Conservation (phyloP, 352 stramenopile species). For the Phytophthora idaei region DNA sequence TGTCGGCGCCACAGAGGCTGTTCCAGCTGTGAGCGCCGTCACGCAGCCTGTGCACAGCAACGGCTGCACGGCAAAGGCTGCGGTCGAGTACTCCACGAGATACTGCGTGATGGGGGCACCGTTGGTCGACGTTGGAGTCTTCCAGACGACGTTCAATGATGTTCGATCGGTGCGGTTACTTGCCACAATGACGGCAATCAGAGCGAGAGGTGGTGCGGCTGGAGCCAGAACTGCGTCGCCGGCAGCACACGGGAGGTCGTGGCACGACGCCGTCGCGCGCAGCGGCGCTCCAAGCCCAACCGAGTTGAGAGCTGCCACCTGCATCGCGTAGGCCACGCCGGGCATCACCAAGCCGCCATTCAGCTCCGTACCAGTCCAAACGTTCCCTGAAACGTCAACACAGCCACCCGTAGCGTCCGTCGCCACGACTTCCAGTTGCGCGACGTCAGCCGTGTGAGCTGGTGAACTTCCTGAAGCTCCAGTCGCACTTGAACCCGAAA, state of each 20-base stretch:
- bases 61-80: conserved; percentile 45
- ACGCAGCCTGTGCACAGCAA: conserved; percentile 60
- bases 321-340: conserved; percentile 90
- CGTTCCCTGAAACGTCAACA: conserved; percentile 49
- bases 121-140: conserved; percentile 61
- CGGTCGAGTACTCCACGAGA: conserved; percentile 86
- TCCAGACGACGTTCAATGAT: conserved; percentile 88
- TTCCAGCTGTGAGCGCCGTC: conserved; percentile 37
- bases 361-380: conserved; percentile 75
- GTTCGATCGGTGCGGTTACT: conserved; percentile 81
- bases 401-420: conserved; percentile 67
- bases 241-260: conserved; percentile 61
- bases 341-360: conserved; percentile 79
- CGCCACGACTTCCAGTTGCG: conserved; percentile 52
- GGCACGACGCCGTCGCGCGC: conserved; percentile 49
- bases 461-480: conserved; percentile 26
- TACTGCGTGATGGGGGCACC: conserved; percentile 75
- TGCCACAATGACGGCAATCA: conserved; percentile 78
- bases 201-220: conserved; percentile 71
- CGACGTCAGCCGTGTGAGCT: conserved; percentile 35
- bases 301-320: conserved; percentile 88
- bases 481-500: conserved; percentile 76
- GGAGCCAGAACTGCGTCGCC: conserved; percentile 47
- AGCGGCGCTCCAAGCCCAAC: conserved; percentile 73
- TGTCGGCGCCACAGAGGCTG: conserved; percentile 14